A percentile compares a stretch with the other conserved stretches of the same genome.
Conservation (phyloP, 108 stramenopile genomes). For the Cyclotella choctawhatcheeana region DNA sequence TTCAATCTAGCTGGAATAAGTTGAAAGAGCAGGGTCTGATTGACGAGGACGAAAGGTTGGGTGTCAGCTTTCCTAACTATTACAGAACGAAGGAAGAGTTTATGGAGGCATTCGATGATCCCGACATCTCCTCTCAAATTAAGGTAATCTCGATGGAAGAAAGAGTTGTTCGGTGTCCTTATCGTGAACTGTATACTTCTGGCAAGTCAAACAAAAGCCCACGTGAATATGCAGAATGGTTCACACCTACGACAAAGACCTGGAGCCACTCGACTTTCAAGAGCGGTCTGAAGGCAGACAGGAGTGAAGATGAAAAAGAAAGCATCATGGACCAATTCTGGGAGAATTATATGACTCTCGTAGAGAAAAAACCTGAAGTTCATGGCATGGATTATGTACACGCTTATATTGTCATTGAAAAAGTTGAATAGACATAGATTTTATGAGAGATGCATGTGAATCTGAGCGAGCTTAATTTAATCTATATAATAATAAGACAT, state of each 20-base stretch:
- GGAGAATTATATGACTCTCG: constrained; percentile 48
- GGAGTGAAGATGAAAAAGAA: constrained; percentile 46
- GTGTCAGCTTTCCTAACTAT: constrained; percentile 61
- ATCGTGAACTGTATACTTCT: constrained; percentile 43
- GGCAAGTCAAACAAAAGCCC: constrained; percentile 31
- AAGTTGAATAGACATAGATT: constrained; percentile 19
- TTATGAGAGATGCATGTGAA: no score
- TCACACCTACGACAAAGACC: constrained; percentile 49
- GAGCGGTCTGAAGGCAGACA: constrained; percentile 22
- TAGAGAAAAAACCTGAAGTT: constrained; percentile 39
- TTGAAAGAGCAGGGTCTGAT: constrained; percentile 50
- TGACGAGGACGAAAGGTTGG: constrained; percentile 42
- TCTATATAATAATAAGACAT: not conserved
- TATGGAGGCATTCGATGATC: constrained; percentile 36
- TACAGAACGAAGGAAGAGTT: constrained; percentile 57
- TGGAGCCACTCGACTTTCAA: constrained; percentile 56
- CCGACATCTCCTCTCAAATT: constrained; percentile 17
- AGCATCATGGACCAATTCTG: constrained; percentile 51
- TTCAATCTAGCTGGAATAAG: constrained; percentile 43
- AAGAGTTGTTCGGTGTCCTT: constrained; percentile 53
- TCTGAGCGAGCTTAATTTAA: not conserved
- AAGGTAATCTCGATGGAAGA: constrained; percentile 46
- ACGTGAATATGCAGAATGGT: constrained; percentile 48
- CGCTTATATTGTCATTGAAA: constrained; percentile 54
- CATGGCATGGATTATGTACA: constrained; percentile 73